Evolutionary conservation across 2,329 filamentous ascomycete species (phyloP).

Genomic region (Aspergillus oerlinghausenensis): DNA sequence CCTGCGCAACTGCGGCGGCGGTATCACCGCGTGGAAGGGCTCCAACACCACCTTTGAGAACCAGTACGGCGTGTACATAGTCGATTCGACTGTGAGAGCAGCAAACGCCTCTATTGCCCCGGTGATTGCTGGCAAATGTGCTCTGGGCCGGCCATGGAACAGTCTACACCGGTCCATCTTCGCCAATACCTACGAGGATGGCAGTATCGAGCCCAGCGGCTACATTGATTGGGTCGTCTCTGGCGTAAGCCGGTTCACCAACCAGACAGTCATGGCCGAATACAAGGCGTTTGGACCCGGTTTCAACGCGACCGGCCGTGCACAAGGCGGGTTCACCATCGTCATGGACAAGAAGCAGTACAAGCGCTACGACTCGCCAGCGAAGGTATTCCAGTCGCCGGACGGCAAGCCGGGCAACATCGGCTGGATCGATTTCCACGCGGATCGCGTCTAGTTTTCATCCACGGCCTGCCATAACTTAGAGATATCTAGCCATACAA

Average conservation of each 20-base stretch:
- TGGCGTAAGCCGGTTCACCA: slow-evolving; percentile 38
- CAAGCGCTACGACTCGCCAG: slow-evolving; percentile 34
- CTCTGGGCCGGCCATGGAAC: slow-evolving; percentile 62
- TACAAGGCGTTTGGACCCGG: slow-evolving; percentile 52
- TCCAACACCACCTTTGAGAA: slow-evolving; percentile 62
- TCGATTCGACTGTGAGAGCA: slow-evolving; percentile 50
- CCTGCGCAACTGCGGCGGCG: slow-evolving; percentile 60
- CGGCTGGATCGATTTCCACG: slow-evolving; percentile 45
- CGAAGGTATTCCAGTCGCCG: slow-evolving; percentile 46
- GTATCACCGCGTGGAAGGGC: slow-evolving; percentile 66
- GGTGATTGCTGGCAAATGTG: slow-evolving; percentile 45
- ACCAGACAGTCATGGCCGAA: slow-evolving; percentile 54
- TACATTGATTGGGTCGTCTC: slow-evolving; percentile 51
- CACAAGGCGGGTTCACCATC: slow-evolving; percentile 39
- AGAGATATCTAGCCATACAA: not conserved
- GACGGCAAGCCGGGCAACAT: slow-evolving; percentile 44
- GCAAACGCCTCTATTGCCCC: slow-evolving; percentile 48
- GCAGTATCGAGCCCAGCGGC: slow-evolving; percentile 49
- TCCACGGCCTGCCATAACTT: not conserved
- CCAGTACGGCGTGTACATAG: slow-evolving; percentile 64
- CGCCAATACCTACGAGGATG: slow-evolving; percentile 52
- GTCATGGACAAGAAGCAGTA: slow-evolving; percentile 42
- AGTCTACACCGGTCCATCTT: slow-evolving; percentile 55
- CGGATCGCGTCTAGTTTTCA: not conserved
- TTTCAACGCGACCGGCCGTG: slow-evolving; percentile 47